These are phyloP conservation scores for Pugionium cornutum DNA, from an alignment of 345 rosid genomes.

Conservation along the genomic window DNA sequence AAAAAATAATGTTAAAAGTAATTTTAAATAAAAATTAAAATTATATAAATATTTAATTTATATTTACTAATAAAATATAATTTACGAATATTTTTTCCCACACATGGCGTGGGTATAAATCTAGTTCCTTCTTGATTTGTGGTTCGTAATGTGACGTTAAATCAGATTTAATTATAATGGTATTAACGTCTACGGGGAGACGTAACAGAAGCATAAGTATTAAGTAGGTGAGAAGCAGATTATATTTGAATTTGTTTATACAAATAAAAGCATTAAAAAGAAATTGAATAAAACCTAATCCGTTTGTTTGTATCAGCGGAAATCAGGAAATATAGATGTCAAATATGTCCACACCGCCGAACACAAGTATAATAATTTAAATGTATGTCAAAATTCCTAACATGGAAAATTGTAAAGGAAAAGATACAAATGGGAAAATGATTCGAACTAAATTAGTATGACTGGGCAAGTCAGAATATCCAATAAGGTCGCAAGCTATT, in stretches of 20 bases:
- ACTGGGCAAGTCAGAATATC: slow-evolving; percentile 14
- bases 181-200: not conserved
- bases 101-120: too few species aligned
- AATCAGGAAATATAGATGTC: not conserved
- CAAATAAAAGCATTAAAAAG: not conserved
- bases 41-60: too few species aligned
- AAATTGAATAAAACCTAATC: not conserved
- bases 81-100: too few species aligned
- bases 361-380: not conserved
- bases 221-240: slow-evolving; percentile 29
- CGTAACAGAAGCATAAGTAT: slow-evolving; percentile 28
- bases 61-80: too few species aligned
- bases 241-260: slow-evolving; percentile 15
- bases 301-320: slow-evolving; percentile 21
- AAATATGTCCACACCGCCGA: not conserved
- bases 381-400: not conserved
- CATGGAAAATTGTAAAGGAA: not conserved
- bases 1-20: too few species aligned
- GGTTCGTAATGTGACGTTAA: slow-evolving; percentile 1
- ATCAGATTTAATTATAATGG: slow-evolving; percentile 18
- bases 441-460: slow-evolving; percentile 1
- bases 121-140: not conserved
- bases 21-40: too few species aligned
- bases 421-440: slow-evolving; percentile 2
- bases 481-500: slow-evolving; percentile 13